Base-by-base conservation (phyloP, 2,329 filamentous ascomycete species). In the Cercospora janseana region DNA sequence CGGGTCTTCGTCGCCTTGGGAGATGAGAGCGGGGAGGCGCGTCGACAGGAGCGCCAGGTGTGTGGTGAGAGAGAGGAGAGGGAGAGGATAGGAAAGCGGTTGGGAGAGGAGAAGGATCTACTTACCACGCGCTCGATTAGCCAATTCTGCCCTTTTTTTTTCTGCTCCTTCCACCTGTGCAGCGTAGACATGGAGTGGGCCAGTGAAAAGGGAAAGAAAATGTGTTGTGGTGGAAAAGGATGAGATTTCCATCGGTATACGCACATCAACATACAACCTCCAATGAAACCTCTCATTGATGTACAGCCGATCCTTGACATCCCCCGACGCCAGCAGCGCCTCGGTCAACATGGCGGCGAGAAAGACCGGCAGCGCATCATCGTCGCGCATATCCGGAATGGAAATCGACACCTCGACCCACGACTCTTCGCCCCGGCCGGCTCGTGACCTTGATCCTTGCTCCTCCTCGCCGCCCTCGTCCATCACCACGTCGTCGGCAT, bases 281-380 rank as follows among this genome's bases (percentile, higher is more conserved):
- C 93, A 98, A 76, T 97, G 92, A 77, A 92, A 98, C 35, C 91
- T 80, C 52, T 78, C 74, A 72, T 96, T 97, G 68, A 98, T 96
- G 70, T 84, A 86, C 65, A 98, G 70, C 63, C 85, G 81, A 68
- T 81, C 82, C 57, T 77, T 79, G 54, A 85, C 65, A 63, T 79
- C 78, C 15, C 83, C 85, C 69, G 83, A 86, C 24, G 82, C 84
- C 52, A 93, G 77, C 71, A 98, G 69, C 49, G 88, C 88, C 77
- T 98, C 93, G 49, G 81, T 82, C 70, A 97, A 76, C 87, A 97
- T 93, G 60, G 88, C 85, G 1, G 84, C 82, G 65, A 97, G 72
- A 66, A 95, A 96, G 15, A 95, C 83, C 3, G 91, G 92, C 69
- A 87, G 77, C 6, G 89, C 81, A 70, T 98, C 93, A 69, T 97